These are phyloP conservation scores for Lepiota venenata DNA, from an alignment of 768 basidiomycete species.

Conservation along the genomic window DNA sequence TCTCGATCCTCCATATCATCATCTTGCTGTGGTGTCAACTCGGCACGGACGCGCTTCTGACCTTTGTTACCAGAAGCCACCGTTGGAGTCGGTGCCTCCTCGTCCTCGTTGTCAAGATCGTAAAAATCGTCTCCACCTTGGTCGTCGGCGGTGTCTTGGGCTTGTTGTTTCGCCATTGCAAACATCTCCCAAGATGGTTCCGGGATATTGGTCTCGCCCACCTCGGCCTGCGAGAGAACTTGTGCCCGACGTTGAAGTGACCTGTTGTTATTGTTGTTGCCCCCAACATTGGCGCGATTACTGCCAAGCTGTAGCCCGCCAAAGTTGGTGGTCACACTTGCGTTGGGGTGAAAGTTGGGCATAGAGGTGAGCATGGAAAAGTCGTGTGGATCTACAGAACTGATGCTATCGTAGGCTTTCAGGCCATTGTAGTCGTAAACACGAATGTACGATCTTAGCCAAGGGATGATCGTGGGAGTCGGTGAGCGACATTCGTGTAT, in stretches of 20 bases:
- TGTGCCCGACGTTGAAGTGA: constrained; percentile 36
- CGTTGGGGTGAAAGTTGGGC: constrained; percentile 9
- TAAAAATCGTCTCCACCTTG: background rate
- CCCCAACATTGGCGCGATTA: constrained; percentile 1
- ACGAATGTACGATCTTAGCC: constrained; percentile 50
- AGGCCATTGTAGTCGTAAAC: constrained; percentile 17
- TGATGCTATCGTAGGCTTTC: constrained; percentile 7
- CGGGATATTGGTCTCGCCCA: constrained; percentile 33
- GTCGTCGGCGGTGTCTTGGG: constrained; percentile 21
- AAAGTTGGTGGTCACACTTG: constrained; percentile 25
- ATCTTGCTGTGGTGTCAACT: constrained; percentile 42
- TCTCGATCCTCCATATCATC: constrained; percentile 17
- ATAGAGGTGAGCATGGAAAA: constrained; percentile 12
- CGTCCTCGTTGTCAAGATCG: background rate
- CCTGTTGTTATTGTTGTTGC: background rate
- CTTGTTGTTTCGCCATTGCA: constrained; percentile 31
- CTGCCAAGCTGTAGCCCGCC: constrained; percentile 27
- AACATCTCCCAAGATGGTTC: constrained; percentile 62
- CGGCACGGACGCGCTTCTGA: constrained; percentile 40
- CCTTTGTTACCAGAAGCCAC: constrained; percentile 17
- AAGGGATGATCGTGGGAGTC: constrained; percentile 71
- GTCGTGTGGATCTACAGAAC: constrained; percentile 9
- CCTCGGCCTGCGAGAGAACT: constrained; percentile 43
- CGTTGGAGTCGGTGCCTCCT: constrained; percentile 14
- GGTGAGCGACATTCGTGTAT: constrained; percentile 64